Conservation (phyloP, 2,329 filamentous ascomycete genomes). For the Botrytis pseudocinerea region DNA sequence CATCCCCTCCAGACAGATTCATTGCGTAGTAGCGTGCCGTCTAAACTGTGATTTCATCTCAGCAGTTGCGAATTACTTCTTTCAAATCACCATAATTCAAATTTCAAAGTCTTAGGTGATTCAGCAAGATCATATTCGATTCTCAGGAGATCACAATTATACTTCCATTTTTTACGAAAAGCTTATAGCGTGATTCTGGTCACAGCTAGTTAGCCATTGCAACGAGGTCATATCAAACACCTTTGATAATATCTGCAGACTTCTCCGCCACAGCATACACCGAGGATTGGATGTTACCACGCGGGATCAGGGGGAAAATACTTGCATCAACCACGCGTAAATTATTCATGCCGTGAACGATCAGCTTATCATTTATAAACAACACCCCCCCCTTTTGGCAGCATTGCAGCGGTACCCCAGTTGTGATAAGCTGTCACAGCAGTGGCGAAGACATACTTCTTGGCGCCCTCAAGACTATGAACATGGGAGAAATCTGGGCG, state of each 20-base stretch:
- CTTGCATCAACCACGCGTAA: conserved; percentile 29
- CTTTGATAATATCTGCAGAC: background rate
- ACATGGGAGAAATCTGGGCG: conserved; percentile 1
- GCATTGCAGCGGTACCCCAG: conserved; percentile 17
- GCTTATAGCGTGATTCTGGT: background rate
- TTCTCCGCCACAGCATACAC: background rate
- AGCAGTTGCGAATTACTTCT: background rate
- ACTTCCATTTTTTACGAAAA: background rate
- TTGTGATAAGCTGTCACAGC: background rate
- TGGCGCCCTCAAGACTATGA: background rate
- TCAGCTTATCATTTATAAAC: conserved; percentile 28
- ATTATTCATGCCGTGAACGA: conserved; percentile 24
- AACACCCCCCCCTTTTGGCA: conserved; percentile 24
- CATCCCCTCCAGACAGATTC: no score
- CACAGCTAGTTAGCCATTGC: background rate
- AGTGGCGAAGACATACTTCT: conserved; percentile 15
- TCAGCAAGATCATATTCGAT: background rate
- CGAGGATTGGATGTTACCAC: background rate
- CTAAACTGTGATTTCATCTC: no score
- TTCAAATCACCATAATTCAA: background rate
- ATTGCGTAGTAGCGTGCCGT: no score
- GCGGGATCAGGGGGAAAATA: background rate
- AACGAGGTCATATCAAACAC: background rate
- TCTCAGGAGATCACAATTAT: no score
- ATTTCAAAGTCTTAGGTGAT: background rate